Evolutionary conservation across 306 rosid species (phyloP).

Genomic region (Gleditsia sinensis): DNA sequence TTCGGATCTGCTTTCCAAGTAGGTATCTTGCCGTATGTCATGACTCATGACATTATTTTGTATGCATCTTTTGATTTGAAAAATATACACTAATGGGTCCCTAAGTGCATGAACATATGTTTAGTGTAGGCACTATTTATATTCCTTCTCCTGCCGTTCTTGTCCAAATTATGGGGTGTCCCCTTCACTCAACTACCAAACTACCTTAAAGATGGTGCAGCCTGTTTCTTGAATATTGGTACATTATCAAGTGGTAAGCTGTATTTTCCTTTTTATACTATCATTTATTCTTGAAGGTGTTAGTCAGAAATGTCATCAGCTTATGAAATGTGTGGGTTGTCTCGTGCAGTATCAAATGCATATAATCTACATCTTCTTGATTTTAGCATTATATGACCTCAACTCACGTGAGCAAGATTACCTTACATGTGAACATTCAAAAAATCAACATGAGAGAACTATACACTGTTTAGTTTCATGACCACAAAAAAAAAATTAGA

Average conservation of each 20-base stretch:
- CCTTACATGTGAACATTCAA: not conserved
- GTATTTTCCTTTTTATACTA: constrained; percentile 16
- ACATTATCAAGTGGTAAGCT: constrained; percentile 68
- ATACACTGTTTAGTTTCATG: not conserved
- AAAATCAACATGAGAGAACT: not conserved
- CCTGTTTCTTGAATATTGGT: constrained; percentile 81
- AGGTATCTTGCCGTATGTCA: constrained; percentile 36
- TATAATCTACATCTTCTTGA: not conserved
- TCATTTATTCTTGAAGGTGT: not conserved
- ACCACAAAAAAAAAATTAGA: not conserved
- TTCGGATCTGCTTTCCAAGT: constrained; percentile 94
- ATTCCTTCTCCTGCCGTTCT: constrained; percentile 73
- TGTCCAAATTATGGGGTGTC: constrained; percentile 88
- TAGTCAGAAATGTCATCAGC: not conserved
- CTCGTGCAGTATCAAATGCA: constrained; percentile 21
- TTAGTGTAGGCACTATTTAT: constrained; percentile 79
- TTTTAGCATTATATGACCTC: constrained; percentile 13
- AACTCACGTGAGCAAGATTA: constrained; percentile 3
- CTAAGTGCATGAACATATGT: constrained; percentile 29
- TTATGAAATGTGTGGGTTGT: constrained; percentile 5
- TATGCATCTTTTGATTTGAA: constrained; percentile 5
- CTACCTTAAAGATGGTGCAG: constrained; percentile 86
- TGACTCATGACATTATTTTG: not conserved
- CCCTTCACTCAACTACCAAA: constrained; percentile 82
- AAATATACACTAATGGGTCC: constrained; percentile 7